These are phyloP conservation scores for Arthroderma uncinatum DNA, from an alignment of 2,329 filamentous ascomycete genomes.

Conservation along the genomic window DNA sequence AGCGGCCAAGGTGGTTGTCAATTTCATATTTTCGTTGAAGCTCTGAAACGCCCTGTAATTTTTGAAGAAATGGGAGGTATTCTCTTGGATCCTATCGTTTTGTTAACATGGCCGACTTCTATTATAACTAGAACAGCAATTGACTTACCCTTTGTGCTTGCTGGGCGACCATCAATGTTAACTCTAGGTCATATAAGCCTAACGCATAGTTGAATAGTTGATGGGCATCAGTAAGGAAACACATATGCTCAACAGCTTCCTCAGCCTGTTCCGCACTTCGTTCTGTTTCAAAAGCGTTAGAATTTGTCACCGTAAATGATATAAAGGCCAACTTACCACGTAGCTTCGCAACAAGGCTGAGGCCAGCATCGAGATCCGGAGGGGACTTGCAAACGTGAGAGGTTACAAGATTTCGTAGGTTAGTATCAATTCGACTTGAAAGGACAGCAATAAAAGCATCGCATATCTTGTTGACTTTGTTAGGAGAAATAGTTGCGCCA, in stretches of 20 bases:
- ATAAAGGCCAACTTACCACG: conserved; percentile 29
- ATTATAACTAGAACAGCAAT: neutral
- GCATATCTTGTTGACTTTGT: conserved; percentile 80
- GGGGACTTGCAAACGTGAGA: conserved; percentile 89
- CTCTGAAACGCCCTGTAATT: conserved; percentile 61
- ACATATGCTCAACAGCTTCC: conserved; percentile 88
- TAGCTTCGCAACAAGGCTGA: conserved; percentile 66
- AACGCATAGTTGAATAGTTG: conserved; percentile 81
- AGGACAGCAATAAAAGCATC: conserved; percentile 67
- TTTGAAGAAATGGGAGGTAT: conserved; percentile 88
- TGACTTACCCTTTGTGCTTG: conserved; percentile 65
- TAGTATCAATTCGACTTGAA: conserved; percentile 49
- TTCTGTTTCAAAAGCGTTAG: conserved; percentile 24
- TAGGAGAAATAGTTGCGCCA: conserved; percentile 19
- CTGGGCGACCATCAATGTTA: conserved; percentile 82
- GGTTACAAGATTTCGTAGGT: conserved; percentile 84
- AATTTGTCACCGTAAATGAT: neutral
- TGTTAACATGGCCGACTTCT: conserved; percentile 2
- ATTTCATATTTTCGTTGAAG: conserved; percentile 69
- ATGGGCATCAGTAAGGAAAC: conserved; percentile 90
- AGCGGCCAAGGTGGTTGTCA: conserved; percentile 72
- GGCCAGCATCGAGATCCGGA: conserved; percentile 75
- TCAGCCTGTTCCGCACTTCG: conserved; percentile 64
- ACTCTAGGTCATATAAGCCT: conserved; percentile 80
- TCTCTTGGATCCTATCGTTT: conserved; percentile 62